phyloP scores from a whole-genome alignment of 768 basidiomycete species.

The Rhodotorula taiwanensis region DNA sequence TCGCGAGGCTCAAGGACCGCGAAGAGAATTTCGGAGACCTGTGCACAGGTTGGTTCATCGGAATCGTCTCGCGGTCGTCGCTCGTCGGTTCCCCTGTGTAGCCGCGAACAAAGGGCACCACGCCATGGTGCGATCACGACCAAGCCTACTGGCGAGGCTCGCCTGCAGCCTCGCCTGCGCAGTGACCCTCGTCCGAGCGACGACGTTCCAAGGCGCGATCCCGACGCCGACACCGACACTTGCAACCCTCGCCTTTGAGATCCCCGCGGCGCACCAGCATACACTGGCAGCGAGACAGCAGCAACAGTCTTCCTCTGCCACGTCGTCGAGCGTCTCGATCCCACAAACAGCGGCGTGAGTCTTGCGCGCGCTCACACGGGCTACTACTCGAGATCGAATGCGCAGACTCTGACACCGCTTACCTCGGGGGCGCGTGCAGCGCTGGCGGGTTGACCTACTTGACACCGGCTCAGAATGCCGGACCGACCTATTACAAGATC shows the following conservation, averaged over 20 bases:
- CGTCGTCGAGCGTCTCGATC: not conserved
- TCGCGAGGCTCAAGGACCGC: no score
- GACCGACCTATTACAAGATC: conserved; percentile 83
- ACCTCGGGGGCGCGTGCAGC: conserved; percentile 37
- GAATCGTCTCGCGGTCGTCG: no score
- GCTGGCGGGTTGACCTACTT: conserved; percentile 61
- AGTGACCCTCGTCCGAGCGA: no score
- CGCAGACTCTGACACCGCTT: not conserved
- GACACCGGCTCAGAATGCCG: conserved; percentile 67
- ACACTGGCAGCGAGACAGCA: not conserved
- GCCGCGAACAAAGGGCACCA: no score
- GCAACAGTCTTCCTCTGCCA: not conserved
- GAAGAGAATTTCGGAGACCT: no score
- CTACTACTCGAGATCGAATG: not conserved
- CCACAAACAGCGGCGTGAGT: conserved; percentile 4
- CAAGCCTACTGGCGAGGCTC: no score
- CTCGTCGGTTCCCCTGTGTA: no score
- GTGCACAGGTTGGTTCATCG: no score
- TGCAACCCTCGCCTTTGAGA: not conserved
- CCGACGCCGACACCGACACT: not conserved
- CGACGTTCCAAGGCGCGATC: no score
- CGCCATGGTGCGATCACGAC: no score
- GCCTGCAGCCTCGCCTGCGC: no score
- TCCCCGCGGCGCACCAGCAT: not conserved
- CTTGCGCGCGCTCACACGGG: not conserved